A percentile compares a stretch with the other conserved stretches of the same genome.
These are phyloP conservation scores for Calycina herbarum DNA, from an alignment of 2,329 filamentous ascomycete genomes.

Conservation along the genomic window DNA sequence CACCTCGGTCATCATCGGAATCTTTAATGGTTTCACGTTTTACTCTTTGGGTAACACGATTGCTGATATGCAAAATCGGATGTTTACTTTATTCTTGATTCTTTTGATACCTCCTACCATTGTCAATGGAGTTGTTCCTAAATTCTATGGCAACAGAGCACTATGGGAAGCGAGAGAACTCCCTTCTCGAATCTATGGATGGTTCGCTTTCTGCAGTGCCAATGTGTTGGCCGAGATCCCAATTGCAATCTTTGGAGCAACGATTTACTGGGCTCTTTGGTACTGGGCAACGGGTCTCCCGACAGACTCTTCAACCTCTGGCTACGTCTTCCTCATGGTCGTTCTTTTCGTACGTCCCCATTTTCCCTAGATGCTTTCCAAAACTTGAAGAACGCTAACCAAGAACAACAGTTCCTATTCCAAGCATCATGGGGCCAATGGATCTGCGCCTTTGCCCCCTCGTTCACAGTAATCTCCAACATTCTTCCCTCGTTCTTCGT, in stretches of 20 bases:
- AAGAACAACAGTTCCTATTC: constrained; percentile 58
- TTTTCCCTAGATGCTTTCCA: not conserved
- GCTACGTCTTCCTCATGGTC: constrained; percentile 78
- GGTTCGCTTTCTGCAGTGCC: constrained; percentile 73
- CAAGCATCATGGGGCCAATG: constrained; percentile 76
- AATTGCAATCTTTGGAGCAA: constrained; percentile 60
- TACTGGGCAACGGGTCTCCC: constrained; percentile 76
- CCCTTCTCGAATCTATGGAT: constrained; percentile 74
- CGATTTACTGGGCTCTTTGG: constrained; percentile 74
- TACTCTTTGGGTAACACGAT: constrained; percentile 66
- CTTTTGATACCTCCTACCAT: constrained; percentile 65
- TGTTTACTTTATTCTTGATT: constrained; percentile 71
- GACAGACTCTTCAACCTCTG: constrained; percentile 61
- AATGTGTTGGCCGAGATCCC: constrained; percentile 74
- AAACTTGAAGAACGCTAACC: constrained; percentile 3
- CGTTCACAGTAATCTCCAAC: constrained; percentile 76
- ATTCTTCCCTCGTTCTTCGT: constrained; percentile 38
- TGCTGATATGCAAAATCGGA: constrained; percentile 71
- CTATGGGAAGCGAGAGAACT: constrained; percentile 75
- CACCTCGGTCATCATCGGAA: constrained; percentile 66
- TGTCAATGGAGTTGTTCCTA: constrained; percentile 73
- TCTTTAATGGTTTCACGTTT: constrained; percentile 81
- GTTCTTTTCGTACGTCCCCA: constrained; percentile 57
- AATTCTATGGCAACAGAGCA: constrained; percentile 71
- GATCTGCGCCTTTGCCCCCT: constrained; percentile 80